Base-by-base conservation (phyloP, 257 asterid genomes). In the Gentiana dahurica region DNA sequence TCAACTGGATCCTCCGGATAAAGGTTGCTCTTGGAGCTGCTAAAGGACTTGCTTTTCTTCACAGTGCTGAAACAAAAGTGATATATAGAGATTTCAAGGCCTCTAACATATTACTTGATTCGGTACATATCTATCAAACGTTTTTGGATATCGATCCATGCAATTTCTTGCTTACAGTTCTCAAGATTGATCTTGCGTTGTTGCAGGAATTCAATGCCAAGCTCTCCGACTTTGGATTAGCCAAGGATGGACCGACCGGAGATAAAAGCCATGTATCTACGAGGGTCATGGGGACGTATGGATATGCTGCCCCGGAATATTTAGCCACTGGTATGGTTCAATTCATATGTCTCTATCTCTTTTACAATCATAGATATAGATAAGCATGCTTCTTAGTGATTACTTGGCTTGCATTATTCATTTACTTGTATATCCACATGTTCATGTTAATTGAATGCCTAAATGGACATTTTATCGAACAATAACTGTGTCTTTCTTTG, bases 261-360 rank as follows among this genome's bases (percentile, higher is more conserved):
- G 95, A 80, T 55, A 75, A 79, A 64, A 86, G 88, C 68, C 82
- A 86, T 6, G 93, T 84, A 54, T 77, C 94, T 24, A 78, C 97
- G 0, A 70, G 94, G 71, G 85, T 81, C 55, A 80, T 81, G 84
- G 97, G 93, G 43, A 86, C 95, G 38, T 77, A 81, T 54, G 94
- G 97, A 59, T 89, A 86, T 58, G 95, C 95, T 13, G 97, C 97
- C 34, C 97, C 97, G 3, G 97, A 89, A 57, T 83, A 86, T 67
- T 58, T 83, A 24, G 86, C 92, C 5, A 86, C 97, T 0, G 97
- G 97, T 89, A 74, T 24, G 71, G 32, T 61, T 62, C 54, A 44
- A 51, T 3, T 41, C 33, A 11, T 15, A 8, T 57, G 11, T 47
- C 15, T 32, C 34, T 13, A 33, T 13, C 51, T 44, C 1, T n/a